Percentiles rank a stretch among this genome's conserved stretches.
Evolutionary conservation across 2,329 filamentous ascomycete genomes (phyloP).

Genomic region (Xylaria sp.): DNA sequence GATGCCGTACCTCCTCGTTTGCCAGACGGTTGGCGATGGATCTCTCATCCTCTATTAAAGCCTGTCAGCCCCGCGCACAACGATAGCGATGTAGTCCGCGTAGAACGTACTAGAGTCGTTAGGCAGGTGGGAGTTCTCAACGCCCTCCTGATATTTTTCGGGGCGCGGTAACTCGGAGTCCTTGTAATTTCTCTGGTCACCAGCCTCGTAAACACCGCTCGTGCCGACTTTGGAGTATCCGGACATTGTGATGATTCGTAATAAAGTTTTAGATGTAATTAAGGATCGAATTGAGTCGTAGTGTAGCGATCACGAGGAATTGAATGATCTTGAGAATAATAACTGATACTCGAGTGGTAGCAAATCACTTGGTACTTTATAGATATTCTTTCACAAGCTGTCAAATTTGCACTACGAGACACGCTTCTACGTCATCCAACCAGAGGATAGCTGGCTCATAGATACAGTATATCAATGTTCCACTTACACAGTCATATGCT

Average conservation of each 20-base stretch:
- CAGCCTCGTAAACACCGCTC: conserved; percentile 71
- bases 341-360: neutral
- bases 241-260: conserved; percentile 39
- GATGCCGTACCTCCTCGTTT: conserved; percentile 60
- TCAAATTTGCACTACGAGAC: neutral
- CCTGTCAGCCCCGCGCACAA: neutral
- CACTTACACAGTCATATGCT: neutral
- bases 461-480: conserved; percentile 1
- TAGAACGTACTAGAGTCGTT: conserved; percentile 71
- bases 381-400: neutral
- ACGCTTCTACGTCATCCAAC: conserved; percentile 31
- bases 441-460: neutral
- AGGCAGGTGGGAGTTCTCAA: conserved; percentile 69
- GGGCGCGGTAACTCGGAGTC: conserved; percentile 56
- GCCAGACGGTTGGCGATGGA: conserved; percentile 74
- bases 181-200: conserved; percentile 73
- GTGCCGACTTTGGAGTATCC: conserved; percentile 69
- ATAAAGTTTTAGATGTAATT: conserved; percentile 1
- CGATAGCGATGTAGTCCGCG: too few species aligned
- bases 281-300: neutral
- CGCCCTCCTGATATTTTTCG: conserved; percentile 73
- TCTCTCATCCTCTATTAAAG: conserved; percentile 66
- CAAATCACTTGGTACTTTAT: neutral
- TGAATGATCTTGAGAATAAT: neutral
- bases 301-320: neutral